phyloP scores from a whole-genome alignment of 179 eudicot genomes.

The Vitellaria paradoxa region DNA sequence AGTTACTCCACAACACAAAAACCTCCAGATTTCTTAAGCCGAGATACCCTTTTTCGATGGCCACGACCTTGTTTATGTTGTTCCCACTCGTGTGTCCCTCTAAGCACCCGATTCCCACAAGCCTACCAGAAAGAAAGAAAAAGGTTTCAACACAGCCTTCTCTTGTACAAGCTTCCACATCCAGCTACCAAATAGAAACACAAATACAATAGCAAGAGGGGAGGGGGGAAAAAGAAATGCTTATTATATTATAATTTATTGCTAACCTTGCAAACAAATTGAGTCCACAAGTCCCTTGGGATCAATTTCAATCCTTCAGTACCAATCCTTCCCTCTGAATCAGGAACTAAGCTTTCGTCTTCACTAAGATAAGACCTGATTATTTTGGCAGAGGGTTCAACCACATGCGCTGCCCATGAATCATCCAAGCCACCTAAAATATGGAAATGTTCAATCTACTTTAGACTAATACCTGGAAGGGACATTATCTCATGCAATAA shows the following conservation, averaged over 20 bases:
- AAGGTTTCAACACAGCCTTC: not conserved
- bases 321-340: conserved; percentile 21
- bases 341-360: conserved; percentile 19
- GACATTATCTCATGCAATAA: not conserved
- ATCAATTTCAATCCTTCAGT: conserved; percentile 27
- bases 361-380: conserved; percentile 48
- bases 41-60: conserved; percentile 69
- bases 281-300: conserved; percentile 87
- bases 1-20: conserved; percentile 15
- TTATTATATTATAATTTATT: not conserved
- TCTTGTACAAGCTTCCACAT: not conserved
- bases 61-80: conserved; percentile 90
- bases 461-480: not conserved
- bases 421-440: conserved; percentile 53
- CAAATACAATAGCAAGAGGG: not conserved
- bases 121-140: conserved; percentile 39
- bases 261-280: conserved; percentile 68
- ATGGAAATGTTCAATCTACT: not conserved
- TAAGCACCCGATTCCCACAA: conserved; percentile 76
- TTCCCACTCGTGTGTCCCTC: conserved; percentile 93
- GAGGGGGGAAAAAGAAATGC: not conserved
- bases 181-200: not conserved
- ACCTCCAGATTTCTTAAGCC: conserved; percentile 43
- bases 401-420: conserved; percentile 63
- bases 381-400: conserved; percentile 55